Conservation (phyloP, 164 flowering plant species). For the Liquidambar formosana region DNA sequence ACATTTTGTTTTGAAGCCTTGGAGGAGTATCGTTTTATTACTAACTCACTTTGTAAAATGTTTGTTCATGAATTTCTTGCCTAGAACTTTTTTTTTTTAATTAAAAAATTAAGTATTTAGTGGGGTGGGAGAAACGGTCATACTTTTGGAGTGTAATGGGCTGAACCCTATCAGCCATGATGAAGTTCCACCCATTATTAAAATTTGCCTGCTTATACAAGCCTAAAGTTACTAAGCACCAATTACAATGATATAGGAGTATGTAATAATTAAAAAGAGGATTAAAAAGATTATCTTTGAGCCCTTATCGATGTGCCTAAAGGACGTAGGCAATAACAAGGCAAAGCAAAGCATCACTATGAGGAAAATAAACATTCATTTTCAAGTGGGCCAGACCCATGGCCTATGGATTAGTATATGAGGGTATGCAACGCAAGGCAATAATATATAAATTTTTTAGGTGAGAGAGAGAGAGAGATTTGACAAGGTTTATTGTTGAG, state of each 20-base stretch:
- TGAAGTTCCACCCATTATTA: not conserved
- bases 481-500: not conserved
- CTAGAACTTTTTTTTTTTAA: too few relatives aligned
- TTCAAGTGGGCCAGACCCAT: not conserved
- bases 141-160: not conserved
- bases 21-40: too few relatives aligned
- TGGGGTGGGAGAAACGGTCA: too few relatives aligned
- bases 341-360: slow-evolving; percentile 6
- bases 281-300: slow-evolving; percentile 12
- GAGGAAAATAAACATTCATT: slow-evolving; percentile 1
- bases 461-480: slow-evolving; percentile 11
- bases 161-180: not conserved
- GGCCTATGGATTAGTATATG: too few relatives aligned
- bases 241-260: not conserved
- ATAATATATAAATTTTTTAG: not conserved
- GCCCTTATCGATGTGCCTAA: slow-evolving; percentile 9
- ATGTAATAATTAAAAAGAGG: not conserved
- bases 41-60: too few relatives aligned
- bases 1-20: too few relatives aligned
- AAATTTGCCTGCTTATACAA: not conserved
- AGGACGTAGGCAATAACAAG: slow-evolving; percentile 13
- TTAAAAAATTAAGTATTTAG: too few relatives aligned
- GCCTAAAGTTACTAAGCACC: not conserved
- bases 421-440: not conserved
- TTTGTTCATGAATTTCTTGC: too few relatives aligned